Evolutionary conservation across 805 yeast genomes (phyloP).

Genomic region (Lipomyces spencermartinsiae): DNA sequence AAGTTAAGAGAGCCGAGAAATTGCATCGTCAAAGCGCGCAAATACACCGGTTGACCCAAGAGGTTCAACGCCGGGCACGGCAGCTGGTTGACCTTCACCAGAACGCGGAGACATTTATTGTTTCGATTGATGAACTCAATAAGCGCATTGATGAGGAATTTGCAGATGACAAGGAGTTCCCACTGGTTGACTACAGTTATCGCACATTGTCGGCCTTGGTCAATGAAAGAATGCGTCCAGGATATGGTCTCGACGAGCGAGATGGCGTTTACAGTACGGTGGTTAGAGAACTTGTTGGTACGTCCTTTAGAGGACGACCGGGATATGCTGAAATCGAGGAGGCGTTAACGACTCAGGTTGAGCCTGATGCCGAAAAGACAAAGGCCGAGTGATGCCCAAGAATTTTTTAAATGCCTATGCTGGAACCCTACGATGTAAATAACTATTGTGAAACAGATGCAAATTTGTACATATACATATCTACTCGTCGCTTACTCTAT

Average conservation of each 20-base stretch:
- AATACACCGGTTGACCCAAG: neutral
- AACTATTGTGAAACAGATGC: conserved; percentile 3
- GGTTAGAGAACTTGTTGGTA: neutral
- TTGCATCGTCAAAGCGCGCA: conserved; percentile 10
- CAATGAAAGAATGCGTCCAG: neutral
- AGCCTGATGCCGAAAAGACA: neutral
- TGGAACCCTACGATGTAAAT: neutral
- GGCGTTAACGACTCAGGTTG: neutral
- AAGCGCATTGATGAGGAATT: conserved; percentile 11
- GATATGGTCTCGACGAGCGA: neutral
- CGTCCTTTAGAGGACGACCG: neutral
- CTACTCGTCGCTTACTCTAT: conserved; percentile 34
- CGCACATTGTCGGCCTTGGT: conserved; percentile 4
- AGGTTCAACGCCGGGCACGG: neutral
- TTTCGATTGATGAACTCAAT: conserved; percentile 1
- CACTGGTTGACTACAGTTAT: conserved; percentile 6
- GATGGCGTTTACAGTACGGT: neutral
- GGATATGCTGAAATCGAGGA: neutral
- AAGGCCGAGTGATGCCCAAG: neutral
- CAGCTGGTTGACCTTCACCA: neutral
- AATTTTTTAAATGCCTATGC: neutral
- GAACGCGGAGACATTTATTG: neutral
- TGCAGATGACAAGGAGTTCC: conserved; percentile 13
- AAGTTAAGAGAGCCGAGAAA: conserved; percentile 10
- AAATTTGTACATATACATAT: neutral